A percentile compares a stretch with the other conserved stretches of the same genome.
phyloP scores from a whole-genome alignment of 169 alveolate species.

The Plasmodium adleri region DNA sequence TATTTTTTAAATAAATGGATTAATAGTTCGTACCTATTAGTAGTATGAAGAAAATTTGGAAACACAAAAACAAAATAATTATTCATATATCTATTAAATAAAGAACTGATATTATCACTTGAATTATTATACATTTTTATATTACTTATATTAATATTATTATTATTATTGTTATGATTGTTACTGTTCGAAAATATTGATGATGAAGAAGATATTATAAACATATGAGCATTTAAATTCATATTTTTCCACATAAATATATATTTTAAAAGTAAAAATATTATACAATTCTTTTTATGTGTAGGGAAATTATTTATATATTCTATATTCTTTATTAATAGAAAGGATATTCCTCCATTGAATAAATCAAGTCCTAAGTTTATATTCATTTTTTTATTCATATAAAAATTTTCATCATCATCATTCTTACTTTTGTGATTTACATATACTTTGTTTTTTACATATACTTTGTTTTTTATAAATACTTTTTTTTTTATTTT shows the following conservation, averaged over 20 bases:
- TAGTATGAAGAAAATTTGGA: slow-evolving; percentile 17
- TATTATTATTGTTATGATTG: background rate
- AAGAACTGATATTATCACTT: slow-evolving; percentile 3
- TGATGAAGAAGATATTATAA: slow-evolving; percentile 1
- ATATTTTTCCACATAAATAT: slow-evolving; percentile 56
- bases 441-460: background rate
- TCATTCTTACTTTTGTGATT: background rate
- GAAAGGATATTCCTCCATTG: slow-evolving; percentile 52
- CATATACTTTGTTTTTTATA: background rate
- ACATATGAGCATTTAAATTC: slow-evolving; percentile 54
- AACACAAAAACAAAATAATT: slow-evolving; percentile 25
- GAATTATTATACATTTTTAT: background rate
- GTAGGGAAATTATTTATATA: slow-evolving; percentile 14
- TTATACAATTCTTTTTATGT: slow-evolving; percentile 37
- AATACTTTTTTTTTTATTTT: no score
- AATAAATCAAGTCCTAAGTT: slow-evolving; percentile 33
- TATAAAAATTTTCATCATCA: background rate
- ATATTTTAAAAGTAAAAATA: slow-evolving; percentile 46
- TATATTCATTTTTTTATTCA: background rate
- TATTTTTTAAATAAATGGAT: slow-evolving; percentile 25
- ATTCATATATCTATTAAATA: slow-evolving; percentile 1
- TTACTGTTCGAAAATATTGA: background rate
- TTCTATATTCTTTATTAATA: slow-evolving; percentile 40
- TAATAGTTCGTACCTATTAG: slow-evolving; percentile 14
- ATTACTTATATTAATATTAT: background rate